phyloP scores from a whole-genome alignment of 306 rosid species.

The Amphicarpaea edgeworthii region DNA sequence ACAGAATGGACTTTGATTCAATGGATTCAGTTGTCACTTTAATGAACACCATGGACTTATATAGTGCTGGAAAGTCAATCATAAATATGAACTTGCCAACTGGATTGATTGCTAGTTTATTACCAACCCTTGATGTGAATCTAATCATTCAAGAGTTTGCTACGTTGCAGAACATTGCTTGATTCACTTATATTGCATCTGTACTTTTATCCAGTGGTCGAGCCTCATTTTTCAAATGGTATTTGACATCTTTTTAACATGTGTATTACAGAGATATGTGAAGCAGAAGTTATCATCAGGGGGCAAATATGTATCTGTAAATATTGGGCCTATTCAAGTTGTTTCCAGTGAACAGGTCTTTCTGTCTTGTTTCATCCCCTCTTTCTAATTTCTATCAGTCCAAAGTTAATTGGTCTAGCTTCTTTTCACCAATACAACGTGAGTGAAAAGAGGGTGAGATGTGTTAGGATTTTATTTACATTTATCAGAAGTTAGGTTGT shows the following conservation, averaged over 20 bases:
- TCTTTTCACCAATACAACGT: neutral
- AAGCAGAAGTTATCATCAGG: conserved; percentile 75
- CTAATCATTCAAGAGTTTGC: conserved; percentile 1
- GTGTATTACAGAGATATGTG: conserved; percentile 64
- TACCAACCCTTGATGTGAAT: neutral
- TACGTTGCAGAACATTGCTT: neutral
- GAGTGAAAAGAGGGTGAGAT: neutral
- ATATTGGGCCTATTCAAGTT: conserved; percentile 86
- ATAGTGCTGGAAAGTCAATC: conserved; percentile 11
- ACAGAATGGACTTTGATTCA: conserved; percentile 5
- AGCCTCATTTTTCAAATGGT: neutral
- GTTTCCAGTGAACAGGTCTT: conserved; percentile 86
- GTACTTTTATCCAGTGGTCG: neutral
- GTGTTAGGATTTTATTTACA: neutral
- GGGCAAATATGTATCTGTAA: conserved; percentile 86
- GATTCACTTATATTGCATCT: conserved; percentile 6
- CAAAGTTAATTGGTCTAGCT: neutral
- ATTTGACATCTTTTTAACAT: conserved; percentile 29
- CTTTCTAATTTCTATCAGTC: neutral
- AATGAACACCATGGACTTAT: neutral
- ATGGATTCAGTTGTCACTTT: neutral
- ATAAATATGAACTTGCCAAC: conserved; percentile 3
- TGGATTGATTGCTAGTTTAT: conserved; percentile 12
- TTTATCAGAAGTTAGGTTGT: conserved; percentile 6
- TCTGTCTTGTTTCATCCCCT: conserved; percentile 13